A percentile compares a stretch with the other conserved stretches of the same genome.
Conservation (phyloP, 2,329 filamentous ascomycete genomes). For the Laburnicola sp. region DNA sequence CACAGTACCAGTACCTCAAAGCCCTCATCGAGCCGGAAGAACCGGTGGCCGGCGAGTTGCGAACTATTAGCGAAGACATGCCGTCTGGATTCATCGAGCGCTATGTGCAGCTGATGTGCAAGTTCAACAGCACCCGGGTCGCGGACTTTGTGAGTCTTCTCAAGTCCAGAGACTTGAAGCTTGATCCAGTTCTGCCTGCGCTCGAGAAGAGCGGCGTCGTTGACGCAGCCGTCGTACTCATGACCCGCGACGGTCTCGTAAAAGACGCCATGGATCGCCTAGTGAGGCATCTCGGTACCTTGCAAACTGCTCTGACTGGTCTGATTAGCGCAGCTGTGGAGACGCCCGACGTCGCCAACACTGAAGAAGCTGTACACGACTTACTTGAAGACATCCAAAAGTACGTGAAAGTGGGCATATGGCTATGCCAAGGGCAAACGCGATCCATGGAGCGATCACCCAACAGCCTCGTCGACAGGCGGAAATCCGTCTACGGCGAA, state of each 20-base stretch:
- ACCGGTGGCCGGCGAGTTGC: conserved; percentile 30
- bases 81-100: conserved; percentile 70
- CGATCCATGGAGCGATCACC: conserved; percentile 55
- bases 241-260: conserved; percentile 85
- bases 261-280: conserved; percentile 82
- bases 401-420: conserved; percentile 89
- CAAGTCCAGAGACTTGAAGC: conserved; percentile 73
- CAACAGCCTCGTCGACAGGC: conserved; percentile 45
- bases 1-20: conserved; percentile 76
- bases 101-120: conserved; percentile 91
- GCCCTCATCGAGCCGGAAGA: conserved; percentile 70
- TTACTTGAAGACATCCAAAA: conserved; percentile 80
- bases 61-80: conserved; percentile 29
- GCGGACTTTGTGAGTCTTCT: conserved; percentile 79
- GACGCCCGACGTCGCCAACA: conserved; percentile 59
- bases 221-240: conserved; percentile 87
- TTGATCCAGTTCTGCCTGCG: conserved; percentile 79
- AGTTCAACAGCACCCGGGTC: conserved; percentile 78
- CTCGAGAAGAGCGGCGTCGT: conserved; percentile 90
- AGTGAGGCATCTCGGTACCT: conserved; percentile 74
- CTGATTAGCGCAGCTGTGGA: conserved; percentile 66
- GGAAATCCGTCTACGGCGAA: conserved; percentile 39
- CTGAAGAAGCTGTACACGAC: conserved; percentile 70
- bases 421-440: conserved; percentile 88
- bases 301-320: conserved; percentile 77